Evolutionary conservation across 2,329 filamentous ascomycete genomes (phyloP).

Genomic region (Hymenoscyphus repandus): DNA sequence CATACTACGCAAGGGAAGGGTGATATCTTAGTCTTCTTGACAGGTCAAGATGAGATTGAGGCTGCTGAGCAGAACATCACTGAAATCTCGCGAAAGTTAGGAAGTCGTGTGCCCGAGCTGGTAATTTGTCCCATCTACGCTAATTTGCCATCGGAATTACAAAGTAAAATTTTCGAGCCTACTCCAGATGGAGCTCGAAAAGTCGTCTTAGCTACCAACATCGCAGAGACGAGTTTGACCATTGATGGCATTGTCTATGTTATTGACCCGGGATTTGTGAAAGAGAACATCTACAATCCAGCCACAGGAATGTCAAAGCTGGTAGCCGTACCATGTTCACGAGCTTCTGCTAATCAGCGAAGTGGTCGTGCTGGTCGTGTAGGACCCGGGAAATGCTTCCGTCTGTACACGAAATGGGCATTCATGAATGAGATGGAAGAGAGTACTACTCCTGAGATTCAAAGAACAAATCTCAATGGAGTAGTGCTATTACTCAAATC

Average conservation of each 20-base stretch:
- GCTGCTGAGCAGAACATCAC: conserved; percentile 76
- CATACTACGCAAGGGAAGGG: conserved; percentile 80
- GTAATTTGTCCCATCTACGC: conserved; percentile 93
- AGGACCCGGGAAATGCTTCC: conserved; percentile 86
- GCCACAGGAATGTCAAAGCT: conserved; percentile 89
- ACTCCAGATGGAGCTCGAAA: conserved; percentile 82
- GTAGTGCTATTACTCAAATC: conserved; percentile 84
- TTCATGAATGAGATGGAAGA: conserved; percentile 95
- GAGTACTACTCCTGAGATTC: conserved; percentile 87
- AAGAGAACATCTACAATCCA: conserved; percentile 91
- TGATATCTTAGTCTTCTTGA: conserved; percentile 91
- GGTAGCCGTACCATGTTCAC: conserved; percentile 83
- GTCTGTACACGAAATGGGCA: conserved; percentile 87
- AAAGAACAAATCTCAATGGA: conserved; percentile 79
- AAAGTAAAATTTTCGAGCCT: conserved; percentile 91
- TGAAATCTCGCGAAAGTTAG: conserved; percentile 82
- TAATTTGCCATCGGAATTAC: conserved; percentile 83
- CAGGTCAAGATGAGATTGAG: conserved; percentile 95
- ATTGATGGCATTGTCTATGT: conserved; percentile 96
- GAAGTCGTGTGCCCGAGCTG: conserved; percentile 76
- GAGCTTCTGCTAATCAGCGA: conserved; percentile 88
- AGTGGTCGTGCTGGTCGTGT: conserved; percentile 91
- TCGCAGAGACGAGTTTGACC: conserved; percentile 91
- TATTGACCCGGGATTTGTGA: conserved; percentile 91
- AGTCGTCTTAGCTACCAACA: conserved; percentile 92